phyloP scores from a whole-genome alignment of 2,329 filamentous ascomycete genomes.

The Penicillium sp. region DNA sequence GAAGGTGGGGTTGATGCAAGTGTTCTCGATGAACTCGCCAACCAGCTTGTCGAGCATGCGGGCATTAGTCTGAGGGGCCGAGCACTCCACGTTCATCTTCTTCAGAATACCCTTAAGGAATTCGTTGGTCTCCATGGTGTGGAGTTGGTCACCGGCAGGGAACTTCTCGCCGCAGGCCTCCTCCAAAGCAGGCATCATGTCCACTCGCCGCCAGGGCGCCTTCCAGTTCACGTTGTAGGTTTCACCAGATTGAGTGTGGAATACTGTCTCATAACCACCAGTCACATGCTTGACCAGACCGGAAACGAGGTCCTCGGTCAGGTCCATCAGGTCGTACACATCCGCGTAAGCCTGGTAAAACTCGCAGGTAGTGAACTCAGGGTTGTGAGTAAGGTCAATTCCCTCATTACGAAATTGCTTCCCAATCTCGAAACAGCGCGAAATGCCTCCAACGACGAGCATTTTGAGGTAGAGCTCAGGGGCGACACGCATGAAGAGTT shows the following conservation, averaged over 20 bases:
- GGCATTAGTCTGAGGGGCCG: slow-evolving; percentile 86
- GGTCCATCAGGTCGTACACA: slow-evolving; percentile 84
- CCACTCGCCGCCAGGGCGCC: slow-evolving; percentile 84
- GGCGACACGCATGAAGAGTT: slow-evolving; percentile 91
- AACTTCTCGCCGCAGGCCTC: slow-evolving; percentile 90
- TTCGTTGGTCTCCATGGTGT: slow-evolving; percentile 83
- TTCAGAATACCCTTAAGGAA: slow-evolving; percentile 82
- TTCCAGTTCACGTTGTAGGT: slow-evolving; percentile 94
- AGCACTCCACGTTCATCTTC: slow-evolving; percentile 88
- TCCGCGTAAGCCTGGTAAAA: slow-evolving; percentile 96
- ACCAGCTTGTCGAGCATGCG: slow-evolving; percentile 95
- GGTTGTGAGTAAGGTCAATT: slow-evolving; percentile 92
- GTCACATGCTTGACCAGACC: slow-evolving; percentile 85
- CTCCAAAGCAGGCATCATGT: slow-evolving; percentile 95
- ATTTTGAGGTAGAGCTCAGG: slow-evolving; percentile 98
- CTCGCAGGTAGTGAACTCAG: slow-evolving; percentile 95
- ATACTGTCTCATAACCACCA: slow-evolving; percentile 80
- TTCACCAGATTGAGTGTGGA: slow-evolving; percentile 83
- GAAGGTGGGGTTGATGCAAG: slow-evolving; percentile 89
- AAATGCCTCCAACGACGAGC: too few relatives aligned
- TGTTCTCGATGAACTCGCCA: slow-evolving; percentile 92
- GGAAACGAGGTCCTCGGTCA: slow-evolving; percentile 91
- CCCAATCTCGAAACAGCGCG: slow-evolving; percentile 88
- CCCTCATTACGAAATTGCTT: slow-evolving; percentile 95
- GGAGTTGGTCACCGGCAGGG: slow-evolving; percentile 81